Evolutionary conservation across 768 basidiomycete genomes (phyloP).

Genomic region (Chiua virens): DNA sequence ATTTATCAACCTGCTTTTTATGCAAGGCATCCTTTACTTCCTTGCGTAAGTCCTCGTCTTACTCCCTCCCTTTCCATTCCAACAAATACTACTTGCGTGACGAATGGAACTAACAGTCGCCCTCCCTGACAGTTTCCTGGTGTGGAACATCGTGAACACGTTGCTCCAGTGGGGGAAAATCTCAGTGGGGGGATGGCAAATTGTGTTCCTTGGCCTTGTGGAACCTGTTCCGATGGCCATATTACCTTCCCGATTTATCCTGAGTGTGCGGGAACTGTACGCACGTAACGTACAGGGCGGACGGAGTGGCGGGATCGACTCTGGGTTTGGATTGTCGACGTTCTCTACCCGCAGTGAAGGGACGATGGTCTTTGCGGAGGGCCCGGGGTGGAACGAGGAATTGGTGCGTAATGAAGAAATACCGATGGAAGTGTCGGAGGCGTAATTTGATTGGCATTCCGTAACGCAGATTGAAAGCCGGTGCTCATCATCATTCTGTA

Average conservation of each 20-base stretch:
- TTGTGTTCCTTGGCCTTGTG: not conserved
- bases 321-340: no score
- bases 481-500: no score
- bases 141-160: not conserved
- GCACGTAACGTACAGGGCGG: no score
- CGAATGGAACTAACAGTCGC: not conserved
- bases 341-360: no score
- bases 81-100: no score
- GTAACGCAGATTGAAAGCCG: no score
- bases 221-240: not conserved
- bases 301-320: no score
- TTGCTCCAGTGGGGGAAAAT: not conserved
- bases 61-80: not conserved
- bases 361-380: not conserved
- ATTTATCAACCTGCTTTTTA: constrained; percentile 1
- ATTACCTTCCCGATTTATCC: not conserved
- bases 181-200: not conserved
- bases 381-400: not conserved
- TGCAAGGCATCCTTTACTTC: constrained; percentile 5
- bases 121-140: not conserved
- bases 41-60: not conserved
- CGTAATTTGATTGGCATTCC: no score
- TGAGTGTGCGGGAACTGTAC: no score
- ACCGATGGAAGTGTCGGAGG: not conserved
- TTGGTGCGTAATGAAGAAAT: not conserved